Conservation (phyloP, 805 yeast species). For the Tetrapisispora nanseiensis region DNA sequence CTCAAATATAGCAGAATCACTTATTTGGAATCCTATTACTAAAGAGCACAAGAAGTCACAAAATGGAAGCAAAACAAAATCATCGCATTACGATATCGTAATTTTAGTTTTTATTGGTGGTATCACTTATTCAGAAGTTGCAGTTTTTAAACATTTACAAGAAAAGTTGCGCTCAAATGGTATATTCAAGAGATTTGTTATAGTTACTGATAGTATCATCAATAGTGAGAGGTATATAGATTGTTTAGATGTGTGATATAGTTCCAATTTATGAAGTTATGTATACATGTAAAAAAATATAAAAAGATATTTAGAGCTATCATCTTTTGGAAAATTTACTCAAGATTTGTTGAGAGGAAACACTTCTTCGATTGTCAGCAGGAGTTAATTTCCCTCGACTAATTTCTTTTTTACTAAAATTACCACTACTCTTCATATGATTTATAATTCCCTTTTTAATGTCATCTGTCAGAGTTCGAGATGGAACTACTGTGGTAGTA, state of each 20-base stretch:
- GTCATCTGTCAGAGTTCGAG: slow-evolving; percentile 6
- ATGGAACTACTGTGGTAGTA: slow-evolving; percentile 8
- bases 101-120: slow-evolving; percentile 67
- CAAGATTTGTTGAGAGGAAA: slow-evolving; percentile 8
- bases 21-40: slow-evolving; percentile 16
- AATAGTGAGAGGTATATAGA: slow-evolving; percentile 30
- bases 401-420: neutral
- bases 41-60: neutral
- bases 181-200: slow-evolving; percentile 32
- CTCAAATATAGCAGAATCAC: slow-evolving; percentile 8
- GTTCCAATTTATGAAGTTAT: neutral
- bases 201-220: slow-evolving; percentile 40
- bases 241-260: neutral
- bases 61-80: slow-evolving; percentile 5
- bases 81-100: neutral
- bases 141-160: slow-evolving; percentile 58
- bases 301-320: too few species aligned
- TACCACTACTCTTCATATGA: slow-evolving; percentile 16
- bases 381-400: neutral
- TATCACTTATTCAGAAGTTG: slow-evolving; percentile 71
- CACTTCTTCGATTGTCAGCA: slow-evolving; percentile 7
- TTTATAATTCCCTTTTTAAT: slow-evolving; percentile 15
- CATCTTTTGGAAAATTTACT: slow-evolving; percentile 2
- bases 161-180: slow-evolving; percentile 31
- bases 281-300: neutral